Percentiles rank a stretch among this genome's conserved stretches.
These are phyloP conservation scores for Leishmania mexicana DNA, from an alignment of 208 protist species.

Conservation along the genomic window DNA sequence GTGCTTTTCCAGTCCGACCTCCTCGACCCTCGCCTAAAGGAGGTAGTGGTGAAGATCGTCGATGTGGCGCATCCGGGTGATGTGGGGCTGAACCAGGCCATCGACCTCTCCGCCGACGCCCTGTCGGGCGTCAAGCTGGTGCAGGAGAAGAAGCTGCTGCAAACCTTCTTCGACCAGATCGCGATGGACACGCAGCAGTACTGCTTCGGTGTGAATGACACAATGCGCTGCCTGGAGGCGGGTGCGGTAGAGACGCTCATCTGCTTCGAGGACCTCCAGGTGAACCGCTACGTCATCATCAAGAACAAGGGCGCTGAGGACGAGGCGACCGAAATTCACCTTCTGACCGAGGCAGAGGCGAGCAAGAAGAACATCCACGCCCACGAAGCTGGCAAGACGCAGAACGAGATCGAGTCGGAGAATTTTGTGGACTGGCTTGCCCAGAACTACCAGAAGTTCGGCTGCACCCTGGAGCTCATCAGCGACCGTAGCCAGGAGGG, in stretches of 20 bases:
- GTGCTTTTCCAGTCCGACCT: constrained; percentile 97
- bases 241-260: constrained; percentile 99
- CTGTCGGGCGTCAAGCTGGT: constrained; percentile 99
- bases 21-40: constrained; percentile 97
- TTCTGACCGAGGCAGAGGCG: constrained; percentile 80
- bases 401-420: constrained; percentile 91
- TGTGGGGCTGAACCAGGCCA: constrained; percentile 99
- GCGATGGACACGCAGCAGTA: constrained; percentile 98
- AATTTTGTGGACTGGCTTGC: constrained; percentile 99
- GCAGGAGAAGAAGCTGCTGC: constrained; percentile 99
- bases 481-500: constrained; percentile 97
- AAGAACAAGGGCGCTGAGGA: constrained; percentile 85
- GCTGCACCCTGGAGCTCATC: constrained; percentile 94
- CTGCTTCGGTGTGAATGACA: constrained; percentile 99
- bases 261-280: constrained; percentile 98
- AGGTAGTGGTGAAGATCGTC: constrained; percentile 98
- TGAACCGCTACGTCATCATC: constrained; percentile 90
- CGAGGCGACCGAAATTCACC: constrained; percentile 59
- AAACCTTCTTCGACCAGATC: constrained; percentile 99
- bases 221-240: constrained; percentile 96
- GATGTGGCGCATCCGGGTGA: constrained; percentile 99
- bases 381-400: constrained; percentile 83
- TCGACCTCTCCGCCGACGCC: constrained; percentile 97
- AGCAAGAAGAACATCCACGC: constrained; percentile 79
- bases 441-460: constrained; percentile 98